Percentiles rank a stretch among this genome's conserved stretches.
phyloP scores from a whole-genome alignment of 2,329 filamentous ascomycete species.

The Cercospora berteroae region DNA sequence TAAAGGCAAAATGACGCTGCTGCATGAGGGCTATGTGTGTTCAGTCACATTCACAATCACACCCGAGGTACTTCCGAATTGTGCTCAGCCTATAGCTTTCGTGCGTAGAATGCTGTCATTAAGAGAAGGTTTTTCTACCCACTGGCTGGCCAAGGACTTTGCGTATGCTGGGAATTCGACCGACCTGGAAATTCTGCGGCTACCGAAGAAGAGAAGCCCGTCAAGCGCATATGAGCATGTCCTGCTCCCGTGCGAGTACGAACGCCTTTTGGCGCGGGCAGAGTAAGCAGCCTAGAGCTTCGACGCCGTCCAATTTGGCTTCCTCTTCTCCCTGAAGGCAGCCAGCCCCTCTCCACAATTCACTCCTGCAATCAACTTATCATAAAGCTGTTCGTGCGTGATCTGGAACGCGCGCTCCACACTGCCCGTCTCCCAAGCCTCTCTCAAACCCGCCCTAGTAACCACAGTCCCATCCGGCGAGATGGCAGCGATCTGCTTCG shows the following conservation, averaged over 20 bases:
- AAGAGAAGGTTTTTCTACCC: too few species aligned
- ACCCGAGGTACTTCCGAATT: not conserved
- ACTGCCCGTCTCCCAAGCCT: slow-evolving; percentile 41
- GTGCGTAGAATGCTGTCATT: not conserved
- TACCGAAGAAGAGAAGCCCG: not conserved
- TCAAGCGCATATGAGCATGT: too few species aligned
- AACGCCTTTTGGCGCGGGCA: not conserved
- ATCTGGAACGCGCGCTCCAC: slow-evolving; percentile 43
- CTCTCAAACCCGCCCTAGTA: slow-evolving; percentile 39
- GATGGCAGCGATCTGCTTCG: slow-evolving; percentile 35
- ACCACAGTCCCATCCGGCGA: slow-evolving; percentile 41
- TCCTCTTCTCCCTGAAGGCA: slow-evolving; percentile 52
- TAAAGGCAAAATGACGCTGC: not conserved
- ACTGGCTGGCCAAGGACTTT: not conserved
- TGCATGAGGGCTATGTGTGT: not conserved
- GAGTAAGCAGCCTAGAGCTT: slow-evolving; percentile 37
- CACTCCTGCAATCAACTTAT: slow-evolving; percentile 42
- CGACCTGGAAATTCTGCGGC: not conserved
- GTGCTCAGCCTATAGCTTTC: not conserved
- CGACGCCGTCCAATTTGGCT: slow-evolving; percentile 48
- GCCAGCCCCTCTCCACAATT: slow-evolving; percentile 49
- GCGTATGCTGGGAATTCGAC: not conserved
- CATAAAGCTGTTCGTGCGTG: slow-evolving; percentile 43
- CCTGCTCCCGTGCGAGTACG: not conserved
- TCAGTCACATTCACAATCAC: not conserved